These are phyloP conservation scores for Candida vaughaniae DNA, from an alignment of 805 yeast genomes.

Conservation along the genomic window DNA sequence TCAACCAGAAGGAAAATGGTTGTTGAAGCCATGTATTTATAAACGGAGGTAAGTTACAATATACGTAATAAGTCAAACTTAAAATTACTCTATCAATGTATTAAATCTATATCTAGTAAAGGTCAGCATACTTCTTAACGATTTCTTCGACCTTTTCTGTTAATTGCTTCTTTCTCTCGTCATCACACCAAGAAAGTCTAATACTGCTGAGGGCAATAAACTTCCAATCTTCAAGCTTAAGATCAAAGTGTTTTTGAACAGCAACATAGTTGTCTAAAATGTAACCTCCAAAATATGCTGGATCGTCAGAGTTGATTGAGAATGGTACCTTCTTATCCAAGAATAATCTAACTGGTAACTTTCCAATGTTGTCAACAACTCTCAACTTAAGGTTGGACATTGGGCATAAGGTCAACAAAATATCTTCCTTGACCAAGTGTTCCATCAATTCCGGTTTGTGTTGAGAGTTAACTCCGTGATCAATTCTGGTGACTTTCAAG, in stretches of 20 bases:
- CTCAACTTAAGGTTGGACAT: slow-evolving; percentile 73
- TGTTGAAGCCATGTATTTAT: slow-evolving; percentile 93
- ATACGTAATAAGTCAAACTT: not conserved
- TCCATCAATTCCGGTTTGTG: slow-evolving; percentile 54
- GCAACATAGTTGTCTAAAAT: slow-evolving; percentile 70
- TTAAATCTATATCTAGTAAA: not conserved
- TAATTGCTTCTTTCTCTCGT: slow-evolving; percentile 53
- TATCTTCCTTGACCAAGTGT: slow-evolving; percentile 53
- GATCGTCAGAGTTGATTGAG: slow-evolving; percentile 55
- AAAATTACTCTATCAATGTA: not conserved
- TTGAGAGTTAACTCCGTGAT: slow-evolving; percentile 73
- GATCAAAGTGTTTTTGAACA: slow-evolving; percentile 60
- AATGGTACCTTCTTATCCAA: slow-evolving; percentile 66
- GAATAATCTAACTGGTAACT: slow-evolving; percentile 64
- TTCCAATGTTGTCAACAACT: slow-evolving; percentile 64
- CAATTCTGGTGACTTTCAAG: slow-evolving; percentile 67
- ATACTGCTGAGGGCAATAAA: slow-evolving; percentile 64
- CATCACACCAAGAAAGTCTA: slow-evolving; percentile 69
- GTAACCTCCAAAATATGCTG: slow-evolving; percentile 80
- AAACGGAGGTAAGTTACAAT: slow-evolving; percentile 55
- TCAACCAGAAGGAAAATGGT: slow-evolving; percentile 79
- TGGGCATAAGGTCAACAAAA: slow-evolving; percentile 73
- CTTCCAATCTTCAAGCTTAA: slow-evolving; percentile 60
- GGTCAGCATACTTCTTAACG: slow-evolving; percentile 30
- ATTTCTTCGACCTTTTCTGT: slow-evolving; percentile 44